These are phyloP conservation scores for Fraxinus floribunda DNA, from an alignment of 305 asterid species.

Conservation along the genomic window DNA sequence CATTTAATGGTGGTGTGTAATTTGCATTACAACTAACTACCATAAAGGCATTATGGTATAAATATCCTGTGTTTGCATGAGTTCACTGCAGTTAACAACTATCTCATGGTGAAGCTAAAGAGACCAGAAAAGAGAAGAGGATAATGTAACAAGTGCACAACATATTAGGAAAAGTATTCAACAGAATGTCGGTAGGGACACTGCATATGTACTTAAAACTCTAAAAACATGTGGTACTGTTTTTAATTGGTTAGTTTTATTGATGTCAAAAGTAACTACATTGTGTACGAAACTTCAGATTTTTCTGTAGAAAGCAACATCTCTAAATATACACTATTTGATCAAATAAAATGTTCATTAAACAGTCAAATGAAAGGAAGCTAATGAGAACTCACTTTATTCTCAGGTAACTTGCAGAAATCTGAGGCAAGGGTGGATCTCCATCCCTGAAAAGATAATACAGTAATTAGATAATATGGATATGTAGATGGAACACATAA, in stretches of 20 bases:
- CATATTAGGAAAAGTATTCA: not conserved
- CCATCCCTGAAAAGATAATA: constrained; percentile 58
- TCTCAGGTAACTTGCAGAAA: constrained; percentile 84
- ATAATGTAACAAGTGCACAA: not conserved
- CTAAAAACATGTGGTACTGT: not conserved
- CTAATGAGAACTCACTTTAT: constrained; percentile 60
- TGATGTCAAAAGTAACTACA: not conserved
- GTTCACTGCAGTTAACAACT: not conserved
- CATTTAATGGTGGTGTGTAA: not conserved
- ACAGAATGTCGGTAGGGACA: not conserved
- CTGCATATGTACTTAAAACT: not conserved
- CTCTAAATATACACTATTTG: not conserved
- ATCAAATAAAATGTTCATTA: not conserved
- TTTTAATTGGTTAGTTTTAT: not conserved
- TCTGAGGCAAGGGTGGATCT: constrained; percentile 77
- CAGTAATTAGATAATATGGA: constrained; percentile 26
- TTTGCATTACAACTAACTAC: not conserved
- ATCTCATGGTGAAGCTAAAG: not conserved
- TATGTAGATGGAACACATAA: not conserved
- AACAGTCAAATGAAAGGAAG: not conserved
- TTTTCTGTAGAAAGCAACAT: not conserved
- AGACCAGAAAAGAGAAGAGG: not conserved
- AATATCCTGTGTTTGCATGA: not conserved
- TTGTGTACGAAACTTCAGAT: not conserved
- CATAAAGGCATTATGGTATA: not conserved